These are phyloP conservation scores for Heterococcus sp. DNA, from an alignment of 108 stramenopile species.

Conservation along the genomic window DNA sequence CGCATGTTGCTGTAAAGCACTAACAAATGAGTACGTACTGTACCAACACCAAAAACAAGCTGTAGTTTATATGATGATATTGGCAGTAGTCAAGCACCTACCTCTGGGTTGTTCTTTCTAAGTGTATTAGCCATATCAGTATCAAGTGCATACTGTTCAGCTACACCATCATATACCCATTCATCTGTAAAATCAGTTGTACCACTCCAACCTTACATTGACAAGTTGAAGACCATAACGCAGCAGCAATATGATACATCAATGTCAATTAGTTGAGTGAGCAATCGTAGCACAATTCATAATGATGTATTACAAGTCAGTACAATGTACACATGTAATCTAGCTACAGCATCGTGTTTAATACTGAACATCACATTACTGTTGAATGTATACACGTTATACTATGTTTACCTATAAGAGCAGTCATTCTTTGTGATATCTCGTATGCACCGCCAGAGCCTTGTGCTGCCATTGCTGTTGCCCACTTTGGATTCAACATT, in stretches of 20 bases:
- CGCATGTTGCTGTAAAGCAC: too few relatives aligned
- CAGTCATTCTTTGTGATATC: constrained; percentile 76
- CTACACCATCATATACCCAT: constrained; percentile 82
- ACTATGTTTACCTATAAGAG: constrained; percentile 79
- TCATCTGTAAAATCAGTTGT: constrained; percentile 56
- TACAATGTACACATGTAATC: too few relatives aligned
- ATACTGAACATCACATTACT: constrained; percentile 42
- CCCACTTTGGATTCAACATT: constrained; percentile 74
- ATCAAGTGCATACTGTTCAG: constrained; percentile 77
- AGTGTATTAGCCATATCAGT: constrained; percentile 73
- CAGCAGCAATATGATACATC: too few relatives aligned
- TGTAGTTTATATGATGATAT: too few relatives aligned
- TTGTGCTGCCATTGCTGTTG: constrained; percentile 65
- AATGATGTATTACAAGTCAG: too few relatives aligned
- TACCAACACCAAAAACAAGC: too few relatives aligned
- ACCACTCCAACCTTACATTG: constrained; percentile 39
- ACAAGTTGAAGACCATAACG: too few relatives aligned
- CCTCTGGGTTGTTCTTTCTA: constrained; percentile 71
- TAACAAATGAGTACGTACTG: too few relatives aligned
- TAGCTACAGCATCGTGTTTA: too few relatives aligned
- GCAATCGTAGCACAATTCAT: too few relatives aligned
- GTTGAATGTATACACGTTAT: constrained; percentile 71
- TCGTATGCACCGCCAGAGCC: constrained; percentile 80
- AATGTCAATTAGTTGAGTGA: too few relatives aligned
- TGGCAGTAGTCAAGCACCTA: too few relatives aligned